Conservation (phyloP, 140 eudicot genomes). For the Senecio squalidus region DNA sequence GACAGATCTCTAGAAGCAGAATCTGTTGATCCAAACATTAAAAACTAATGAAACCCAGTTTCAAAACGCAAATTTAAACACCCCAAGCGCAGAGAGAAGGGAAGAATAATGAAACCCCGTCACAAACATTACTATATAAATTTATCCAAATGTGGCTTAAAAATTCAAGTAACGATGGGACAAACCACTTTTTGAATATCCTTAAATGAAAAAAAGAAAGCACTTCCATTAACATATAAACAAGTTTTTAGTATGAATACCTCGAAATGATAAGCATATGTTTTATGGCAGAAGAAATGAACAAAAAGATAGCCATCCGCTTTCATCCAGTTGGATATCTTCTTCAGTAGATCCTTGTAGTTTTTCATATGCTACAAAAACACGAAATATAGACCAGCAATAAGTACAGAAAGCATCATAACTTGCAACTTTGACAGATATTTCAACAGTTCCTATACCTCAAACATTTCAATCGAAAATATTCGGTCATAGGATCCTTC, state of each 20-base stretch:
- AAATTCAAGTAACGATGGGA: no score
- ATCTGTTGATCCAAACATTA: no score
- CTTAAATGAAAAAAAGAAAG: neutral
- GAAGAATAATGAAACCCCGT: no score
- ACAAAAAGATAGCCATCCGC: slow-evolving; percentile 74
- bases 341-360: slow-evolving; percentile 79
- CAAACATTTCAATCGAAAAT: slow-evolving; percentile 98
- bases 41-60: no score
- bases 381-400: slow-evolving; percentile 10
- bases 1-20: no score
- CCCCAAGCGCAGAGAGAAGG: no score
- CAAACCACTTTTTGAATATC: neutral
- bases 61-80: no score
- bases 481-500: slow-evolving; percentile 89
- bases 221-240: no score
- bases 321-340: slow-evolving; percentile 91
- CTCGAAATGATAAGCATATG: slow-evolving; percentile 98
- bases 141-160: no score
- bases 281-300: slow-evolving; percentile 92
- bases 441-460: slow-evolving; percentile 42
- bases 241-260: slow-evolving; percentile 30
- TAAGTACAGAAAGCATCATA: slow-evolving; percentile 2
- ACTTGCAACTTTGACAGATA: neutral
- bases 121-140: no score
- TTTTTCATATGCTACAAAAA: slow-evolving; percentile 89